Evolutionary conservation across 2,329 filamentous ascomycete genomes (phyloP).

Genomic region (Diaporthe eres): DNA sequence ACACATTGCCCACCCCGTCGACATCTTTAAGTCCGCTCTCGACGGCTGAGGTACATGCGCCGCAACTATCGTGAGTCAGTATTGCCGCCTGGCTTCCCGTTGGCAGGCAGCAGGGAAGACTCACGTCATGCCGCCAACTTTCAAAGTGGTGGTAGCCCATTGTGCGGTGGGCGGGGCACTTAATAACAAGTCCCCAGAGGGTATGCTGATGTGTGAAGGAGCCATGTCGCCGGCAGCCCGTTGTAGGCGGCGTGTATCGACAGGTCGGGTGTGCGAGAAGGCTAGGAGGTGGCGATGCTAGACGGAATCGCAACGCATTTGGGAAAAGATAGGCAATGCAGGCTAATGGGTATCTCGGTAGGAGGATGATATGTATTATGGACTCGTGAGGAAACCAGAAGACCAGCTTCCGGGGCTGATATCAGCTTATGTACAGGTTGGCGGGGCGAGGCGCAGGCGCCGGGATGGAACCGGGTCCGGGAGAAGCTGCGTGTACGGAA

Average conservation of each 20-base stretch:
- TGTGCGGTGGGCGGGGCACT: conserved; percentile 64
- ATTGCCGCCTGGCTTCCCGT: conserved; percentile 48
- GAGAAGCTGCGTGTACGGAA: background rate
- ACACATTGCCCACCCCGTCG: conserved; percentile 86
- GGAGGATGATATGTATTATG: conserved; percentile 23
- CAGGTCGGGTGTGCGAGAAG: background rate
- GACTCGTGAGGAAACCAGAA: conserved; percentile 36
- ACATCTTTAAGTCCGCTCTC: conserved; percentile 90
- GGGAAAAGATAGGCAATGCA: conserved; percentile 3
- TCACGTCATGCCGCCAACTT: conserved; percentile 89
- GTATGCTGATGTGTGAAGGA: conserved; percentile 64
- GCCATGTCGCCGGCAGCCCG: conserved; percentile 58
- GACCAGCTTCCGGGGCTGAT: conserved; percentile 42
- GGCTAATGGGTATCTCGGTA: conserved; percentile 24
- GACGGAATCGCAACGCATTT: conserved; percentile 33
- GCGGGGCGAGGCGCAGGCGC: conserved; percentile 1
- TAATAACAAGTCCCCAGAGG: conserved; percentile 56
- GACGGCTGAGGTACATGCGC: conserved; percentile 95
- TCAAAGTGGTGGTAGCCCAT: conserved; percentile 92
- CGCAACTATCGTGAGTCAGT: conserved; percentile 74
- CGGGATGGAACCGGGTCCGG: background rate
- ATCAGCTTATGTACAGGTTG: conserved; percentile 38
- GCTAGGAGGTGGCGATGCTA: conserved; percentile 26
- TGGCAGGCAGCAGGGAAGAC: conserved; percentile 49
- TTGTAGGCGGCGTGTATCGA: background rate